Evolutionary conservation across 352 stramenopile genomes (phyloP), one percentile per base, ranked within the genome.

Genomic region (Globisporangium spiculum): DNA sequence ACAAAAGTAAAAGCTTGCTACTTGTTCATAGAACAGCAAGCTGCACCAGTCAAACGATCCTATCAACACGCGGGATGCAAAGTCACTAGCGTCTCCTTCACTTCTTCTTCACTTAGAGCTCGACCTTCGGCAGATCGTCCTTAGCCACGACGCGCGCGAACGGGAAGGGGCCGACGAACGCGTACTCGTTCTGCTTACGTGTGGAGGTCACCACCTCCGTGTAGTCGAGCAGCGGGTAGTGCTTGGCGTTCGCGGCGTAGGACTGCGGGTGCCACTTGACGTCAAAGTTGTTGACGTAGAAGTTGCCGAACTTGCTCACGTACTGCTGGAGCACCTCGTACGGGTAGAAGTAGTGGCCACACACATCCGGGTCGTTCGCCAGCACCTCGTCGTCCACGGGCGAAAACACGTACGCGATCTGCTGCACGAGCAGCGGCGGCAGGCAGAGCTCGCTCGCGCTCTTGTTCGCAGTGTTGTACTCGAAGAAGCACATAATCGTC

Each of bases 201-300:
- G 84, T 93, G 22, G 82, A 91, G 54, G 75, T 72, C 14, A 81
- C 67, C 34, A 92, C 71, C 16, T 89, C 75, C 44, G 74, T 73
- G 73, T 92, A 92, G 72, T 92, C 78, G 46, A 89, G 60, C 53
- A 75, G 66, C 10, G 82, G 75, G 65, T 73, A 92, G 4, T 79
- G 50, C 3, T 60, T 58, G 32, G 78, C 78, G 76, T 90, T 90
- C 46, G 79, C 79, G 7, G 73, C 73, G 64, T 79, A 92, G 63
- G 84, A 92, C 74, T 90, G 80, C 70, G 76, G 63, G 60, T 87
- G 71, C 84, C 84, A 90, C 69, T 86, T 64, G 59, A 92, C 74
- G 53, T 88, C 76, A 63, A 89, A 90, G 65, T 85, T 83, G 75
- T 90, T 89, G 52, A 90, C 76, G 71, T 87, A 90, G 52, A 92